Percentiles rank a stretch among this genome's conserved stretches.
These are phyloP conservation scores for Ogataea glucozyma DNA, from an alignment of 805 yeast species.

Conservation along the genomic window DNA sequence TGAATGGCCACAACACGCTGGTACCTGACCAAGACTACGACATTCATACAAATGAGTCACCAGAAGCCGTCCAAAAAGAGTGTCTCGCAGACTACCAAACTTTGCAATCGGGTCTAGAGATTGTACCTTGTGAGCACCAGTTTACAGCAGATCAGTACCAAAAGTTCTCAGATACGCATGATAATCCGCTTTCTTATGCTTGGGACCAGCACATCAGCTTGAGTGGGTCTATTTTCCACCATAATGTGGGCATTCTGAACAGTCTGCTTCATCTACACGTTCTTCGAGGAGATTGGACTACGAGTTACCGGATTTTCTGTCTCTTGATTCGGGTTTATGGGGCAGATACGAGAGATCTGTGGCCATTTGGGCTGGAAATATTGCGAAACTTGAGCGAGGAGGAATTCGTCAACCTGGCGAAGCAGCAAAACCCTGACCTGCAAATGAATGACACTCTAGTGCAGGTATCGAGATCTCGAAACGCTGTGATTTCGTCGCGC, in stretches of 20 bases:
- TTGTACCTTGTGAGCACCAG: conserved; percentile 12
- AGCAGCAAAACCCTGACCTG: background rate
- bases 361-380: conserved; percentile 67
- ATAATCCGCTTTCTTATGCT: conserved; percentile 2
- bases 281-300: conserved; percentile 50
- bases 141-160: conserved; percentile 18
- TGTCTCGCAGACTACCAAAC: conserved; percentile 9
- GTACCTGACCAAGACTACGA: background rate
- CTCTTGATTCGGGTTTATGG: conserved; percentile 48
- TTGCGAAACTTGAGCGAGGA: conserved; percentile 34
- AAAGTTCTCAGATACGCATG: conserved; percentile 10
- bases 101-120: conserved; percentile 17
- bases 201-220: conserved; percentile 10
- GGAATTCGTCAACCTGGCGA: conserved; percentile 18
- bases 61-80: conserved; percentile 3
- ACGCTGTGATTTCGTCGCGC: background rate
- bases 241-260: conserved; percentile 34
- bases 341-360: conserved; percentile 55
- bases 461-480: conserved; percentile 1
- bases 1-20: conserved; percentile 1
- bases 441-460: background rate
- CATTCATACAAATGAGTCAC: background rate
- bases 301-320: conserved; percentile 55
- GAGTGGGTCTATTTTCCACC: conserved; percentile 17
- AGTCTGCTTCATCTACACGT: conserved; percentile 52